Base-by-base conservation (phyloP, 2,329 filamentous ascomycete species). In the Coccinonectria pachysandricola region DNA sequence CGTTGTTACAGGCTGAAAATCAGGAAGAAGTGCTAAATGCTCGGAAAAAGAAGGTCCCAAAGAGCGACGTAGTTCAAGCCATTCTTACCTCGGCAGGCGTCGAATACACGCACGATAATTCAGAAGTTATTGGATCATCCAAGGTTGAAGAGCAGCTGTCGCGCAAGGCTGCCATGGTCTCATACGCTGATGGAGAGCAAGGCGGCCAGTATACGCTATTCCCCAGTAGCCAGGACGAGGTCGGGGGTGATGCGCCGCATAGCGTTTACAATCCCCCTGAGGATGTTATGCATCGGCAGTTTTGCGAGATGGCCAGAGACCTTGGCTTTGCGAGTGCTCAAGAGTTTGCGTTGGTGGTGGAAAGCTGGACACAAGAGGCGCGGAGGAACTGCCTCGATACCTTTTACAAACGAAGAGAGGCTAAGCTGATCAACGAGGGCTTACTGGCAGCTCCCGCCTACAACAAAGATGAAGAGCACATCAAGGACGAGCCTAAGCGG, bases 41-140 rank as follows among this genome's bases (percentile, higher is more conserved):
- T 5, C 39, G 43, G 25, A 62, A 55, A 30, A 43, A 49, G 7
- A 50, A 49, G 14, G 62, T 56, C 26, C 50, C 57, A 4, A 65
- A 64, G 41, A 76, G 68, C 23, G 84, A 96, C 44, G 79, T 84
- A 0, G 70, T 96, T 16, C 80, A 88, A 42, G 91, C 86, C 3
- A 96, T 98, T 35, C 71, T 98, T 1, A 75, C 83, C 3, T 75
- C 78, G 6, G 86, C 83, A 0, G 91, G 91, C 2, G 87, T 98
- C 1, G 78, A 91, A 46, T 98, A 98, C 52, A 93, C 86, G 0
- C 91, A 98, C 48, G 82, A 96, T 43, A 98, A 98, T 50, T 85
- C 83, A 2, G 87, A 98, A 54, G 87, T 98, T 9, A 74, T 98
- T 30, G 91, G 91, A 8, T 79, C 84, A 1, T 91, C 81, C n/a